Percentiles rank a stretch among this genome's conserved stretches.
These are phyloP conservation scores for Grigorovia jiainica DNA, from an alignment of 805 yeast species.

Conservation along the genomic window DNA sequence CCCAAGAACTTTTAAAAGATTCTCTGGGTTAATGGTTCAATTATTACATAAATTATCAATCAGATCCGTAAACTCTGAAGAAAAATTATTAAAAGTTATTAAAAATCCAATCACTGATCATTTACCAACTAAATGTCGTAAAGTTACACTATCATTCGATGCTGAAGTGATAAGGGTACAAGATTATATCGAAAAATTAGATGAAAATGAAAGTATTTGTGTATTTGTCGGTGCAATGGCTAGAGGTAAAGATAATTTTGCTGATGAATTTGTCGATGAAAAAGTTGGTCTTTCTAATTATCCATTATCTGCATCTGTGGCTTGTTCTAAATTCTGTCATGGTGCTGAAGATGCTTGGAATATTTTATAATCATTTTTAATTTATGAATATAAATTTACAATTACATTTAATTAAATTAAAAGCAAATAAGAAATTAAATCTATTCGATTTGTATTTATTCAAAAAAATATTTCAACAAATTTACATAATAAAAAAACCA, in stretches of 20 bases:
- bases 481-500: no score
- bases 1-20: constrained; percentile 96
- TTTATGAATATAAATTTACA: no score
- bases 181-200: constrained; percentile 73
- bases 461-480: no score
- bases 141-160: constrained; percentile 85
- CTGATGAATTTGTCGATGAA: constrained; percentile 94
- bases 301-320: constrained; percentile 94
- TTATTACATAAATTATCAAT: constrained; percentile 85
- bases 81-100: constrained; percentile 84
- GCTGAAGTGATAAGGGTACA: constrained; percentile 82
- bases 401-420: not conserved
- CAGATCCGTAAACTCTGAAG: constrained; percentile 91
- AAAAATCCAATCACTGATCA: constrained; percentile 97
- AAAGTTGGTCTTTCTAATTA: constrained; percentile 92
- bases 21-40: constrained; percentile 97
- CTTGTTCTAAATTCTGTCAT: constrained; percentile 96
- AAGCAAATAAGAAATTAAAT: not conserved
- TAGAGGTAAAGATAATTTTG: constrained; percentile 93
- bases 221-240: constrained; percentile 99
- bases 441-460: no score
- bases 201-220: constrained; percentile 86
- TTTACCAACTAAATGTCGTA: constrained; percentile 90
- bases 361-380: constrained; percentile 32
- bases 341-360: constrained; percentile 99